Evolutionary conservation across 1,284 basidiomycete species (phyloP), one percentile per base, ranked within the genome.

Genomic region (Phellinidium pouzarii): DNA sequence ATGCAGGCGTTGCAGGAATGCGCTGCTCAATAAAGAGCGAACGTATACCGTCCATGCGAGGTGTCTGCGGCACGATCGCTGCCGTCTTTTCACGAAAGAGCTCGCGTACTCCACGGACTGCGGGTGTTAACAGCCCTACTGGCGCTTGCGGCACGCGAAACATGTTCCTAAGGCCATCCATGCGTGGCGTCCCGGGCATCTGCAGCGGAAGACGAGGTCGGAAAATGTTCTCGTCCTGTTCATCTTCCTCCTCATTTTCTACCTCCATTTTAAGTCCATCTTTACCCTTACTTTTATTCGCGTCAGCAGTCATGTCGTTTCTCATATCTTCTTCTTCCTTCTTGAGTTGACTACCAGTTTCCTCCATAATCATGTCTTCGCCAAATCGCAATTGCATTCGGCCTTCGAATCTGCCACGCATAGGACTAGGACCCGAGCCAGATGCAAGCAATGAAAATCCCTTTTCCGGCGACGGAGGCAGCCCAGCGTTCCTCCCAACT

Each of bases 31-130:
- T 48, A 56, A 66, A 70, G 60, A 71, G 60, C 44, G 62, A 61
- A n/a, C 61, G 61, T 44, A 71, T 55, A 14, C 70, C 70, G 20
- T 67, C 65, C 63, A 73, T 60, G 17, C 59, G 57, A 45, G 71
- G 71, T 1, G 70, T 72, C 41, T 62, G 55, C n/a, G 48, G 19
- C 7, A 45, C 52, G 4, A 40, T 47, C 25, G 48, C 47, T 36
- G 26, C 25, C 9, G 4, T 29, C 41, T 55, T 58, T 6, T 46
- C 44, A 5, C 60, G 53, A 64, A 70, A 71, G 55, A 72, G 61
- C 27, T 65, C 59, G n/a, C 66, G 62, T 40, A 72, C 56, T 19
- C 69, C 69, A 8, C 58, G 55, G 29, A 70, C 60, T 1, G 61
- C 58, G 3, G 70, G 67, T 0, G 68, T 71, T 4, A 55, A 53